Conservation (phyloP, 805 yeast genomes). For the Wickerhamomyces chambardii region DNA sequence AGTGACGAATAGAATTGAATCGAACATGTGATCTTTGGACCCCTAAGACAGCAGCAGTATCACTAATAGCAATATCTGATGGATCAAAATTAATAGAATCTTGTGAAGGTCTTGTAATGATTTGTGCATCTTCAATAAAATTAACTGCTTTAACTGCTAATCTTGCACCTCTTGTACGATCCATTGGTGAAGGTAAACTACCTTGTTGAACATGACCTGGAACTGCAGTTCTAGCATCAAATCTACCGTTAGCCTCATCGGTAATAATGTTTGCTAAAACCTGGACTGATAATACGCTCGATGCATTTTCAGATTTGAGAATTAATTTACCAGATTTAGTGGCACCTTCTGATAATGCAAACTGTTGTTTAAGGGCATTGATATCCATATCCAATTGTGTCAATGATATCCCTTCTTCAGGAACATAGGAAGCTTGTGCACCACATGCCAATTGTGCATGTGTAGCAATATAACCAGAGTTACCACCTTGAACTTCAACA, state of each 20-base stretch:
- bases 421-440: slow-evolving; percentile 85
- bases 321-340: slow-evolving; percentile 79
- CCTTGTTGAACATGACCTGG: slow-evolving; percentile 99
- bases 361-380: slow-evolving; percentile 55
- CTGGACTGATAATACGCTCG: slow-evolving; percentile 73
- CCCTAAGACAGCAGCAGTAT: slow-evolving; percentile 79
- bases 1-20: slow-evolving; percentile 63
- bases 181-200: slow-evolving; percentile 90
- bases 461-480: slow-evolving; percentile 89
- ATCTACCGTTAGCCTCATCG: slow-evolving; percentile 66
- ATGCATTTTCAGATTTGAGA: slow-evolving; percentile 77
- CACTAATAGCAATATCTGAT: slow-evolving; percentile 26
- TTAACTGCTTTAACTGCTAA: slow-evolving; percentile 85
- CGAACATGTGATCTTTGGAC: slow-evolving; percentile 67
- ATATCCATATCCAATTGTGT: slow-evolving; percentile 70
- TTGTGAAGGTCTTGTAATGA: slow-evolving; percentile 32
- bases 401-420: slow-evolving; percentile 73
- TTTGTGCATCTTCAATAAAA: slow-evolving; percentile 59
- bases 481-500: slow-evolving; percentile 97
- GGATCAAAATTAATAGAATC: slow-evolving; percentile 33
- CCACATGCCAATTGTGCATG: slow-evolving; percentile 81
- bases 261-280: slow-evolving; percentile 77
- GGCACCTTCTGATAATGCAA: slow-evolving; percentile 67
- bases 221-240: slow-evolving; percentile 89
- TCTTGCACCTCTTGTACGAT: slow-evolving; percentile 82